Percentiles rank a stretch among this genome's conserved stretches.
These are phyloP conservation scores for Eimeria praecox DNA, from an alignment of 169 alveolate genomes.

Conservation along the genomic window DNA sequence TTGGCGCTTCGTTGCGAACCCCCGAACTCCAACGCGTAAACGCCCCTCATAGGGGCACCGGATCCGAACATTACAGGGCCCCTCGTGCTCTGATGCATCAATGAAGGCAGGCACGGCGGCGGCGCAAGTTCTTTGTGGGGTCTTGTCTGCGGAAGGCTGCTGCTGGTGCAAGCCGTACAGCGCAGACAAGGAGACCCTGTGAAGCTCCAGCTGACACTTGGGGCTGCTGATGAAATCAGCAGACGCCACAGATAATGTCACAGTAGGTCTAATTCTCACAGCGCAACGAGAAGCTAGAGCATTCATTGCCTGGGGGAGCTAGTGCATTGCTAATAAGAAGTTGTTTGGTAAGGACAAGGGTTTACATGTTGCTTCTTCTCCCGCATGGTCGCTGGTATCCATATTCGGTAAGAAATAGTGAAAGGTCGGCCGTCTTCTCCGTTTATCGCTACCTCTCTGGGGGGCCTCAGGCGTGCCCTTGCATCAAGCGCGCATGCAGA, in stretches of 20 bases:
- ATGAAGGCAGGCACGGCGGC: neutral
- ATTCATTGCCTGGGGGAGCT: neutral
- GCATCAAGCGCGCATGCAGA: conserved; percentile 14
- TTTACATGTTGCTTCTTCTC: neutral
- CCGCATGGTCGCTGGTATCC: neutral
- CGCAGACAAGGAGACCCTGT: neutral
- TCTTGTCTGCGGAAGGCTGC: neutral
- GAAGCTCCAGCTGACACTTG: neutral
- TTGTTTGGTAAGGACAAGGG: neutral
- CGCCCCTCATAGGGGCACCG: neutral
- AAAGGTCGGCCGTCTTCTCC: neutral
- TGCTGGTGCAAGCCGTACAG: neutral
- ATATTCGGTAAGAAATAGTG: neutral
- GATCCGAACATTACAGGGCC: neutral
- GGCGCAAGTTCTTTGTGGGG: neutral
- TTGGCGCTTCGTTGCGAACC: conserved; percentile 76
- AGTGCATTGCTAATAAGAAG: neutral
- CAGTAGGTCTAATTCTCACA: neutral
- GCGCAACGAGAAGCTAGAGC: conserved; percentile 3
- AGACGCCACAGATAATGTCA: neutral
- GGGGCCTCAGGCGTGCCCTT: neutral
- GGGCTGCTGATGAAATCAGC: neutral
- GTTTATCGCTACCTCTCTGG: neutral
- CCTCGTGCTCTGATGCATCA: neutral
- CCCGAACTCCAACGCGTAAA: neutral